These are phyloP conservation scores for Neonectria neomacrospora DNA, from an alignment of 2,329 filamentous ascomycete genomes.

Conservation along the genomic window DNA sequence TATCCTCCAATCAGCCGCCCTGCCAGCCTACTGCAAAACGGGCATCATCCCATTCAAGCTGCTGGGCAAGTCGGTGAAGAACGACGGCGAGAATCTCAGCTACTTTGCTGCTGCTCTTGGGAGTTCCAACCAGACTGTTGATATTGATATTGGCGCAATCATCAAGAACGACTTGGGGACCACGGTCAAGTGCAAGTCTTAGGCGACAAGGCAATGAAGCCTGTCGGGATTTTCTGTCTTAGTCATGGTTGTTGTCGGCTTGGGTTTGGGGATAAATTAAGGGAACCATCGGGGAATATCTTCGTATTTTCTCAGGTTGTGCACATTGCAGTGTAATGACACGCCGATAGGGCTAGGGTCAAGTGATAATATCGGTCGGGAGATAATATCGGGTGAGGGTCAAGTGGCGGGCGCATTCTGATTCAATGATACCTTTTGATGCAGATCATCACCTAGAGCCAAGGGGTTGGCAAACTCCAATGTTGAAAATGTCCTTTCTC, in stretches of 20 bases:
- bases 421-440: slow-evolving; percentile 48
- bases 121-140: slow-evolving; percentile 61
- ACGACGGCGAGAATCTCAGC: slow-evolving; percentile 61
- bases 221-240: not conserved
- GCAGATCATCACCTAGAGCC: slow-evolving; percentile 30
- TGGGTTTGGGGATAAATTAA: not conserved
- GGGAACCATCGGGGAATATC: not conserved
- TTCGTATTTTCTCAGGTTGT: slow-evolving; percentile 11
- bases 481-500: slow-evolving; percentile 15
- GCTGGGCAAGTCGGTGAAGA: slow-evolving; percentile 62
- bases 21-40: slow-evolving; percentile 59
- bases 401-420: slow-evolving; percentile 39
- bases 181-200: slow-evolving; percentile 38
- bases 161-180: slow-evolving; percentile 50
- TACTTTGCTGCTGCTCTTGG: slow-evolving; percentile 68
- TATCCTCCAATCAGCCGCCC: slow-evolving; percentile 57
- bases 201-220: slow-evolving; percentile 4
- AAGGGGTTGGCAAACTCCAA: slow-evolving; percentile 29
- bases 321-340: not conserved
- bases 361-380: slow-evolving; percentile 26
- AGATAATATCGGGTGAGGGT: slow-evolving; percentile 32
- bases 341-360: not conserved
- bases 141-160: slow-evolving; percentile 62
- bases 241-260: slow-evolving; percentile 2
- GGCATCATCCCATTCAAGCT: slow-evolving; percentile 67